Base-by-base conservation (phyloP, 164 flowering plant species). In the Dillenia turbinata region DNA sequence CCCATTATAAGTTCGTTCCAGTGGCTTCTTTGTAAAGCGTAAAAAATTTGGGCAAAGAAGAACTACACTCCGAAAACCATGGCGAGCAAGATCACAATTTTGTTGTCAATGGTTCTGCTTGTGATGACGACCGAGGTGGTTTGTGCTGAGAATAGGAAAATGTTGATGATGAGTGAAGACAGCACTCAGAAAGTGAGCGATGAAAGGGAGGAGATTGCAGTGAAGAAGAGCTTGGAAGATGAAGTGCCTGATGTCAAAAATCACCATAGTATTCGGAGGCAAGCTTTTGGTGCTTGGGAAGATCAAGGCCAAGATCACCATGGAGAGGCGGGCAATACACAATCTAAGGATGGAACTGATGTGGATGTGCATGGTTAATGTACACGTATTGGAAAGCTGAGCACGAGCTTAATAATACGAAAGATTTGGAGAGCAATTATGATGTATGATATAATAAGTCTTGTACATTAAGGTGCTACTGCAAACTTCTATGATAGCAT, bases 251-350 rank as follows among this genome's bases (percentile, higher is more conserved):
- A 58, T 11, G 19, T 65, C 9, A 65, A 51, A 55, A 58, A 65
- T 14, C 68, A 65, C 50, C 62, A 51, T 58, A 51, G 24, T 44
- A 65, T 65, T 65, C 68, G 62, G 14, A 65, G 60, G 69, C 53
- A 66, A 53, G 15, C 15, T n/a, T 59, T 51, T 12, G 33, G 58
- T 51, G 57, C 51, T 47, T 26, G 59, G 52, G 52, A 66, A 0
- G 60, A 59, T 19, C 40, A 33, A 33, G 40, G 26, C 14, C 63
- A 44, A 40, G 15, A 33, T 49, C 47, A 49, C 2, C n/a, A 43
- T 15, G 22, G 24, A 17, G 16, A 52, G 10, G 13, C 9, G 2
- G 52, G n/a, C 48, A 46, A n/a, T 12, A 46, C 5, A 48, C 33
- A 4, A 46, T 54, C 52, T 3, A 10, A 46, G 44, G n/a, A 59